Percentiles rank a stretch among this genome's conserved stretches.
phyloP scores from a whole-genome alignment of 306 rosid genomes.

The Dalbergia cultrata region DNA sequence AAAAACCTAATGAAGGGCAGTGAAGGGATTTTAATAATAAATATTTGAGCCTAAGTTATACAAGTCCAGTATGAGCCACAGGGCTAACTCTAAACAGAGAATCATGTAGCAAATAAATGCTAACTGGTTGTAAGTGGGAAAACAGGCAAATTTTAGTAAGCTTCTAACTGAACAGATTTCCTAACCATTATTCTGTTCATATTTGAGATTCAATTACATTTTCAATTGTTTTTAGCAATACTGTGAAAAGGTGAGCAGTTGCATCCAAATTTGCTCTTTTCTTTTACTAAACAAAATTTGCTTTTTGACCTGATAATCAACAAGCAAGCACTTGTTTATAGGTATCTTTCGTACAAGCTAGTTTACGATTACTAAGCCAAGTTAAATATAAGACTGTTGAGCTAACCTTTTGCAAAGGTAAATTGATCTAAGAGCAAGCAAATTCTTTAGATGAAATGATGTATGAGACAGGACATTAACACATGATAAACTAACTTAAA shows the following conservation, averaged over 20 bases:
- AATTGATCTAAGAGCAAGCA: neutral
- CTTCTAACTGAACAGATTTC: neutral
- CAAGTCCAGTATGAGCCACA: neutral
- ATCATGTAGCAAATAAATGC: conserved; percentile 3
- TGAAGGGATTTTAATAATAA: neutral
- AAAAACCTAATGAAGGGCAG: neutral
- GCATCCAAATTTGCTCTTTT: neutral
- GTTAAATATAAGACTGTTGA: neutral
- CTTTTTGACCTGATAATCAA: neutral
- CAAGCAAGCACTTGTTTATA: neutral
- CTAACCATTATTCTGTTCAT: neutral
- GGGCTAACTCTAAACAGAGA: conserved; percentile 14
- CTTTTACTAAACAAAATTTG: neutral
- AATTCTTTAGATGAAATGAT: neutral
- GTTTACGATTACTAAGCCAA: neutral
- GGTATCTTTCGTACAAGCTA: neutral
- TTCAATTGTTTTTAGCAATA: neutral
- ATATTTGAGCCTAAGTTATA: conserved; percentile 5
- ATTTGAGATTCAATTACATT: neutral
- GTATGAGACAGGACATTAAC: neutral
- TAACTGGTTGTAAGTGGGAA: neutral
- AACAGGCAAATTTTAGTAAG: conserved; percentile 4
- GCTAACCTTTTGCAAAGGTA: neutral
- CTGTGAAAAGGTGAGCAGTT: neutral
- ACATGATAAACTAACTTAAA: neutral